These are phyloP conservation scores for Udeniomyces megalosporus DNA, from an alignment of 768 basidiomycete genomes.

Conservation along the genomic window DNA sequence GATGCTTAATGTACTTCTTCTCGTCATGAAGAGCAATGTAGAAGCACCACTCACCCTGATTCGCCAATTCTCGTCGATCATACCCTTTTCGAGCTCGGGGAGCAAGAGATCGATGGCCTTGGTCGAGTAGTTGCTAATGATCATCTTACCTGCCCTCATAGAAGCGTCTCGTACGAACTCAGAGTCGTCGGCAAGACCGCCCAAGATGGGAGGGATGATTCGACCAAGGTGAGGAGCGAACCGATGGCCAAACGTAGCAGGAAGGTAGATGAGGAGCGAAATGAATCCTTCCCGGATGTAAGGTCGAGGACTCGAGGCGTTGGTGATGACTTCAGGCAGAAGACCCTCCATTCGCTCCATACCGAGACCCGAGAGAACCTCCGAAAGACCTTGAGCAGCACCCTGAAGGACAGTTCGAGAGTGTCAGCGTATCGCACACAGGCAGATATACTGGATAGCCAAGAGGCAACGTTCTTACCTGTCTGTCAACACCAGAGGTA, in stretches of 20 bases:
- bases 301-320: constrained; percentile 71
- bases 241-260: constrained; percentile 86
- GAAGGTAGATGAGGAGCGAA: constrained; percentile 86
- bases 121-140: constrained; percentile 80
- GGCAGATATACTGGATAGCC: background rate
- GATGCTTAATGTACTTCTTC: too few species aligned
- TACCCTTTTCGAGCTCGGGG: constrained; percentile 82
- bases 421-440: background rate
- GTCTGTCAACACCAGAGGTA: constrained; percentile 85
- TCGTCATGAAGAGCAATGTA: too few species aligned
- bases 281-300: constrained; percentile 97
- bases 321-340: constrained; percentile 81
- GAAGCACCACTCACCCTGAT: constrained; percentile 50
- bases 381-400: constrained; percentile 89
- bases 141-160: constrained; percentile 97
- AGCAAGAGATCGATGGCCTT: constrained; percentile 85
- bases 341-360: constrained; percentile 88
- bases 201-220: constrained; percentile 81
- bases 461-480: constrained; percentile 25
- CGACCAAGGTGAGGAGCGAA: constrained; percentile 92
- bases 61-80: constrained; percentile 90
- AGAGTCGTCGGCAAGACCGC: constrained; percentile 77
- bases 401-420: constrained; percentile 33
- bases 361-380: constrained; percentile 88
- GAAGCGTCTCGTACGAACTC: constrained; percentile 94